phyloP scores from a whole-genome alignment of 2,329 filamentous ascomycete species.

The Thelonectria olida region DNA sequence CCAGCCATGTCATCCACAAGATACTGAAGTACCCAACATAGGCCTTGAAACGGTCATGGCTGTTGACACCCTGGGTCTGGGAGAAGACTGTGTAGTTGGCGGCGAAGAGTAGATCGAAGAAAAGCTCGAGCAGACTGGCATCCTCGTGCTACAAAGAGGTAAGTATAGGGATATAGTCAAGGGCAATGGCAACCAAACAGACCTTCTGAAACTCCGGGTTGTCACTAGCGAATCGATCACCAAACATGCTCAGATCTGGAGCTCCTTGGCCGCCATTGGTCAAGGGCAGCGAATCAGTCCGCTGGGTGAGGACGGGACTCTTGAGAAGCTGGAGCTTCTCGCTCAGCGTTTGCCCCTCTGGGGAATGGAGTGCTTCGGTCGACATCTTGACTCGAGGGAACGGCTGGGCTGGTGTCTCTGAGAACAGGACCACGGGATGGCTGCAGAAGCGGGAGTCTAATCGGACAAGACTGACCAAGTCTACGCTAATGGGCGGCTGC shows the following conservation, averaged over 20 bases:
- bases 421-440: neutral
- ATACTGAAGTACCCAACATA: constrained; percentile 57
- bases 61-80: constrained; percentile 44
- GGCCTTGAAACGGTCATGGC: constrained; percentile 42
- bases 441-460: neutral
- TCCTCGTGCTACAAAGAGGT: constrained; percentile 42
- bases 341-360: constrained; percentile 3
- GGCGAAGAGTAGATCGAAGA: constrained; percentile 55
- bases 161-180: neutral
- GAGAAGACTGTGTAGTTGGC: constrained; percentile 71
- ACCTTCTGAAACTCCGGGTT: constrained; percentile 41
- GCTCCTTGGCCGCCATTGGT: neutral
- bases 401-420: neutral
- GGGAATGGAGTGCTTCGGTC: constrained; percentile 6
- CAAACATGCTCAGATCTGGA: constrained; percentile 36
- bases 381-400: constrained; percentile 27
- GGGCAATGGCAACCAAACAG: constrained; percentile 17
- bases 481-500: neutral
- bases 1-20: constrained; percentile 75
- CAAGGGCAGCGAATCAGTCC: constrained; percentile 25
- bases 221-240: constrained; percentile 35
- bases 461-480: neutral
- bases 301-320: constrained; percentile 37
- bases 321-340: constrained; percentile 45
- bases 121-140: constrained; percentile 48